Conservation (phyloP, 2,329 filamentous ascomycete species). For the Microcyclosporella mali region DNA sequence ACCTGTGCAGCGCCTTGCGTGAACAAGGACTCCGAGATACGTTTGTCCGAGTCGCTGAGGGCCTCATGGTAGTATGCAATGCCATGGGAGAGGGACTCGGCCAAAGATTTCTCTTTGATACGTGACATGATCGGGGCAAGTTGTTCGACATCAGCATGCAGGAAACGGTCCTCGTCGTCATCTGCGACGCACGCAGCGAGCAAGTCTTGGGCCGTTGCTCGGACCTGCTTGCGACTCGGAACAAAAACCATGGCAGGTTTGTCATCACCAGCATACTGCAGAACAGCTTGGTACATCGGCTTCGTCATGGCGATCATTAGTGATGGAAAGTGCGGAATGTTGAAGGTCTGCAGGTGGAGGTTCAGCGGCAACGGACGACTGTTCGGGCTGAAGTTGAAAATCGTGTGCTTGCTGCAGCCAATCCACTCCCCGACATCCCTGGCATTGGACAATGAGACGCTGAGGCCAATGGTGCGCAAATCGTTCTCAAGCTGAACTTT, state of each 20-base stretch:
- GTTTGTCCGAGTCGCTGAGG: slow-evolving; percentile 78
- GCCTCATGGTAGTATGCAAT: slow-evolving; percentile 98
- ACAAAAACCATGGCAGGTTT: slow-evolving; percentile 91
- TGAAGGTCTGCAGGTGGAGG: slow-evolving; percentile 90
- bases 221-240: slow-evolving; percentile 85
- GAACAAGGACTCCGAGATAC: slow-evolving; percentile 89
- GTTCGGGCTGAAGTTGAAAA: slow-evolving; percentile 96
- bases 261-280: slow-evolving; percentile 78
- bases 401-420: slow-evolving; percentile 93
- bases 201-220: slow-evolving; percentile 78
- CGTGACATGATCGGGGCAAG: slow-evolving; percentile 74
- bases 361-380: slow-evolving; percentile 84
- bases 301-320: slow-evolving; percentile 98
- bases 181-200: slow-evolving; percentile 81
- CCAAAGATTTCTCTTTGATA: slow-evolving; percentile 78
- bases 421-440: slow-evolving; percentile 97
- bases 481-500: slow-evolving; percentile 77
- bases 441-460: slow-evolving; percentile 87
- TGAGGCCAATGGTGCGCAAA: slow-evolving; percentile 81
- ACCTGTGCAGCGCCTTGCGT: slow-evolving; percentile 85
- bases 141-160: slow-evolving; percentile 77
- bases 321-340: slow-evolving; percentile 93
- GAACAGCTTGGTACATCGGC: slow-evolving; percentile 81
- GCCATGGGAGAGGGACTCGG: slow-evolving; percentile 84
- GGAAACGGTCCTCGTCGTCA: slow-evolving; percentile 87